Evolutionary conservation across 805 yeast species (phyloP).

Genomic region (Schizosaccharomyces cryophilus): DNA sequence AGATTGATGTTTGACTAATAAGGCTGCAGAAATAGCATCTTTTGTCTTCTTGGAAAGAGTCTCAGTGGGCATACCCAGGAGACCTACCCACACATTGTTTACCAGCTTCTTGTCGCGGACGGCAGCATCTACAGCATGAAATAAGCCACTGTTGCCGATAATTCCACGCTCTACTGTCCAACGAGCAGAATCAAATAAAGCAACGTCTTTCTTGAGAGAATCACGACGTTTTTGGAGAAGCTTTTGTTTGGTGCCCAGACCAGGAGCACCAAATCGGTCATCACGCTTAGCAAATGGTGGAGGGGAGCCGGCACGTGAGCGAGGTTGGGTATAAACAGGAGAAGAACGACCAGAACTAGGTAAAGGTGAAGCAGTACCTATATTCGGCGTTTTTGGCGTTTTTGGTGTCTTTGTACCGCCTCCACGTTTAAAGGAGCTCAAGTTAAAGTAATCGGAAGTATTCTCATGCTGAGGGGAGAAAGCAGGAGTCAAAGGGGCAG

Average conservation of each 20-base stretch:
- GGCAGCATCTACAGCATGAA: slow-evolving; percentile 56
- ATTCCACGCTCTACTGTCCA: slow-evolving; percentile 49
- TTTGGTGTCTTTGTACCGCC: neutral
- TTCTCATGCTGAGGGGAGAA: neutral
- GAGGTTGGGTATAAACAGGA: slow-evolving; percentile 8
- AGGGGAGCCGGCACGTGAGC: slow-evolving; percentile 11
- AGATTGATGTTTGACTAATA: slow-evolving; percentile 3
- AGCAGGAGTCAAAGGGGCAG: neutral
- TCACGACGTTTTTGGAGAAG: neutral
- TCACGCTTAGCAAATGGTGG: slow-evolving; percentile 7
- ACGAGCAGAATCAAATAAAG: slow-evolving; percentile 30
- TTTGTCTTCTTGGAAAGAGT: slow-evolving; percentile 36
- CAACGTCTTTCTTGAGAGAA: neutral
- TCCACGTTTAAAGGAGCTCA: neutral
- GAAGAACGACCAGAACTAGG: neutral
- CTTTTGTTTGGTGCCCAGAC: neutral
- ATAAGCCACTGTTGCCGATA: slow-evolving; percentile 71
- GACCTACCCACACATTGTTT: slow-evolving; percentile 57
- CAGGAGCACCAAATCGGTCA: neutral
- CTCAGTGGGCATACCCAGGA: slow-evolving; percentile 78
- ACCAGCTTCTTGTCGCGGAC: slow-evolving; percentile 13
- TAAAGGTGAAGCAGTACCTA: neutral
- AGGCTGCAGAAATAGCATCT: slow-evolving; percentile 25
- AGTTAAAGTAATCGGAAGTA: neutral
- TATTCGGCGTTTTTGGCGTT: too few relatives aligned